A percentile compares a stretch with the other conserved stretches of the same genome.
Conservation (phyloP, 768 basidiomycete species). For the Lentinula aciculospora region DNA sequence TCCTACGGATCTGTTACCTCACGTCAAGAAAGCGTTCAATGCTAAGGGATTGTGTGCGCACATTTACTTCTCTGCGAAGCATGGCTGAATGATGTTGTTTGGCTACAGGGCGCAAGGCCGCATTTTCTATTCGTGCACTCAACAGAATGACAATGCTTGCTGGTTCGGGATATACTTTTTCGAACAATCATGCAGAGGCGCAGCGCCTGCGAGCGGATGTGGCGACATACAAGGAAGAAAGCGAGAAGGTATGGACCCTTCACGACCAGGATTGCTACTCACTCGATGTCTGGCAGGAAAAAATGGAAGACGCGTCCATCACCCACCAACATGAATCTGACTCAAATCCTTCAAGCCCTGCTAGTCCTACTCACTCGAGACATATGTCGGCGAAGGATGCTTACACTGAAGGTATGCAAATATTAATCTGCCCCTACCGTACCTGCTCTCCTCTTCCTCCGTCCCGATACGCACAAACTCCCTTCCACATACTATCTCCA, state of each 20-base stretch:
- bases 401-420: neutral
- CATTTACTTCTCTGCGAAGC: neutral
- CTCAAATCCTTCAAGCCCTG: neutral
- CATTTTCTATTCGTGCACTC: conserved; percentile 81
- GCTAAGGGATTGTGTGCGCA: conserved; percentile 79
- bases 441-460: neutral
- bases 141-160: conserved; percentile 69
- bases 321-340: conserved; percentile 42
- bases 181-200: conserved; percentile 26
- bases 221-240: conserved; percentile 73
- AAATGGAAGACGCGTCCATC: conserved; percentile 33
- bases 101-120: conserved; percentile 76
- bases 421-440: neutral
- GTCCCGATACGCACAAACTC: neutral
- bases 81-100: conserved; percentile 4
- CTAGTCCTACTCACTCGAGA: neutral
- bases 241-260: conserved; percentile 46
- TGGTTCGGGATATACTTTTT: conserved; percentile 22
- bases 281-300: conserved; percentile 8
- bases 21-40: conserved; percentile 86
- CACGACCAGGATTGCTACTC: neutral
- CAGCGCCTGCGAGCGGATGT: conserved; percentile 54
- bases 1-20: conserved; percentile 77
- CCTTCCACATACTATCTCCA: neutral
- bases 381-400: neutral